Evolutionary conservation across 2,329 filamentous ascomycete species (phyloP).

Genomic region (Hypoxylon sp.): DNA sequence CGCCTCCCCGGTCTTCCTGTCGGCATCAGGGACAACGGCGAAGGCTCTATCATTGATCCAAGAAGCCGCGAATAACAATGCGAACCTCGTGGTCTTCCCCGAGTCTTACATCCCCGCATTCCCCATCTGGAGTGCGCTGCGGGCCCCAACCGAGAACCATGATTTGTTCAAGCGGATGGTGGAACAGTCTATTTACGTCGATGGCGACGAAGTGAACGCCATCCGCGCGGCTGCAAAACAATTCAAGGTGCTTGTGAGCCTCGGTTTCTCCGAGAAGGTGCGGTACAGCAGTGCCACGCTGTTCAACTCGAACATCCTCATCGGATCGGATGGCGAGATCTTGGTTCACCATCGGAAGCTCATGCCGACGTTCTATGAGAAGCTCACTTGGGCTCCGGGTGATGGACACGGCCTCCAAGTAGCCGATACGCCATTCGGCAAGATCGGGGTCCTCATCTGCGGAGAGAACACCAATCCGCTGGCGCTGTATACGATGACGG

Average conservation of each 20-base stretch:
- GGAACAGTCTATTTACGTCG: slow-evolving; percentile 60
- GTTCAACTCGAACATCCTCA: slow-evolving; percentile 67
- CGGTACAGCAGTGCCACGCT: slow-evolving; percentile 61
- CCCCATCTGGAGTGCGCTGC: slow-evolving; percentile 65
- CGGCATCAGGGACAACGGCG: slow-evolving; percentile 60
- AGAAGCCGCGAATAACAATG: slow-evolving; percentile 59
- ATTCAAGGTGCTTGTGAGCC: slow-evolving; percentile 59
- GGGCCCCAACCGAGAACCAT: slow-evolving; percentile 65
- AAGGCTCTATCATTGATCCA: slow-evolving; percentile 64
- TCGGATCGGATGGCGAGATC: slow-evolving; percentile 61
- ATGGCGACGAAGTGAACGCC: slow-evolving; percentile 62
- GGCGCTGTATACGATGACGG: slow-evolving; percentile 66
- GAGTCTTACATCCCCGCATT: slow-evolving; percentile 69
- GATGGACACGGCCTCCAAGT: slow-evolving; percentile 66
- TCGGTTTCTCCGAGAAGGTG: slow-evolving; percentile 66
- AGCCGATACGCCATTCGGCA: slow-evolving; percentile 61
- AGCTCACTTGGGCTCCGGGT: slow-evolving; percentile 67
- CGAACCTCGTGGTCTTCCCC: slow-evolving; percentile 68
- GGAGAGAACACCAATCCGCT: slow-evolving; percentile 72
- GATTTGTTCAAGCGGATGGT: slow-evolving; percentile 64
- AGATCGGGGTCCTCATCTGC: slow-evolving; percentile 67
- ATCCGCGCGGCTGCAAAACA: slow-evolving; percentile 59
- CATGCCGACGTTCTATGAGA: slow-evolving; percentile 70
- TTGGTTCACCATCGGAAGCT: slow-evolving; percentile 68
- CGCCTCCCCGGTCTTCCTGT: slow-evolving; percentile 63